phyloP scores from a whole-genome alignment of 2,329 filamentous ascomycete species.

The Fusarium keratoplasticum region DNA sequence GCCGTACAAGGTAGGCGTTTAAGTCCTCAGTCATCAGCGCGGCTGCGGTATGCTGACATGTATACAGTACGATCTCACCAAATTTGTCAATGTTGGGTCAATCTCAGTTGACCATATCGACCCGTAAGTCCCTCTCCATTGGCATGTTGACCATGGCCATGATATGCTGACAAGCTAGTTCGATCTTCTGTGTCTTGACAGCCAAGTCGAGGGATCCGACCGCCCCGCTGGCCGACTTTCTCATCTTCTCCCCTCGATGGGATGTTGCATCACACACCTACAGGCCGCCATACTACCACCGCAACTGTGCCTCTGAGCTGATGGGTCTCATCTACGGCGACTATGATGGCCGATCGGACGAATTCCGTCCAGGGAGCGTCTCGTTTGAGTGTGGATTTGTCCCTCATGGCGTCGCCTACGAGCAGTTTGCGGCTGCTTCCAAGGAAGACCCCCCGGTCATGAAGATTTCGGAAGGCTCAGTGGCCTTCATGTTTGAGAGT shows the following conservation, averaged over 20 bases:
- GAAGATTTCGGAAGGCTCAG: slow-evolving; percentile 10
- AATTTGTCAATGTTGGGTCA: slow-evolving; percentile 65
- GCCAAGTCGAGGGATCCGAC: slow-evolving; percentile 65
- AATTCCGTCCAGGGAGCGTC: slow-evolving; percentile 27
- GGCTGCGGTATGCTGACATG: no score
- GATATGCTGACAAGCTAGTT: slow-evolving; percentile 29
- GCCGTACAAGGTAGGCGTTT: slow-evolving; percentile 53
- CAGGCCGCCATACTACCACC: slow-evolving; percentile 74
- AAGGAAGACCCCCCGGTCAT: slow-evolving; percentile 14
- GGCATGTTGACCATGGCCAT: no score
- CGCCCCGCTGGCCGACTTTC: slow-evolving; percentile 71
- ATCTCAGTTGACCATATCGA: slow-evolving; percentile 68
- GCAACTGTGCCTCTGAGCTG: slow-evolving; percentile 68
- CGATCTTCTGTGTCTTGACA: slow-evolving; percentile 73
- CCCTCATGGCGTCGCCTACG: slow-evolving; percentile 32
- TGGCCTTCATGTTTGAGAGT: slow-evolving; percentile 26
- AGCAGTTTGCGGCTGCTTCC: slow-evolving; percentile 17
- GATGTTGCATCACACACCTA: slow-evolving; percentile 71
- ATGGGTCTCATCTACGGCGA: slow-evolving; percentile 62
- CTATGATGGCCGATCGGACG: slow-evolving; percentile 42
- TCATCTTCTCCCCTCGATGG: slow-evolving; percentile 76
- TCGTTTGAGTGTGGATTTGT: slow-evolving; percentile 32
- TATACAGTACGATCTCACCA: slow-evolving; percentile 62
- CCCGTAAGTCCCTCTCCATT: slow-evolving; percentile 49
- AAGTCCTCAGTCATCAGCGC: no score